Evolutionary conservation across 2,329 filamentous ascomycete species (phyloP).

Genomic region (Graphilbum fragrans): DNA sequence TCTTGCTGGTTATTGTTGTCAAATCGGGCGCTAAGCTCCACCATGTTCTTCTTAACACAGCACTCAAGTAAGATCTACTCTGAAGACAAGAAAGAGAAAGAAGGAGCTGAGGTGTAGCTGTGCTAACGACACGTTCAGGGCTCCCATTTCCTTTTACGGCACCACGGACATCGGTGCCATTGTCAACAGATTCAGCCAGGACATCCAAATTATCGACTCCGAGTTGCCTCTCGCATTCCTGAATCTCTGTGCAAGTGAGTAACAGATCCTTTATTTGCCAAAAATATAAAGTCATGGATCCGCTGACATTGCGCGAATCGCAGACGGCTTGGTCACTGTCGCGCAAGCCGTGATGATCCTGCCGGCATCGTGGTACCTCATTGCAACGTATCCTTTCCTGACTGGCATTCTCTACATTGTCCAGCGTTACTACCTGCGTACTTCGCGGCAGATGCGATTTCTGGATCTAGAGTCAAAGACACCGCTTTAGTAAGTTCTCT

Average conservation of each 20-base stretch:
- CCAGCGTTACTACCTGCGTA: conserved; percentile 36
- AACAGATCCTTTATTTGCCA: neutral
- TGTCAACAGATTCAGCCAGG: conserved; percentile 26
- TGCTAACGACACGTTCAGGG: neutral
- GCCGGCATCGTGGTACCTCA: too few relatives aligned
- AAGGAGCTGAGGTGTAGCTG: neutral
- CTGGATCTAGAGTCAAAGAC: conserved; percentile 38
- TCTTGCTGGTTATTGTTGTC: too few relatives aligned
- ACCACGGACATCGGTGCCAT: conserved; percentile 21
- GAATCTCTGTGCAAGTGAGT: neutral
- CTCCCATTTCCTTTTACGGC: conserved; percentile 18
- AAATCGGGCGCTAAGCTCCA: too few relatives aligned
- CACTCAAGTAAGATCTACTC: too few relatives aligned
- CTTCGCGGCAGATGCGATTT: conserved; percentile 36
- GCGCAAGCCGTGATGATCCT: too few relatives aligned
- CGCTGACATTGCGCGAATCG: too few relatives aligned
- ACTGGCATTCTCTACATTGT: conserved; percentile 14
- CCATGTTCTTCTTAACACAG: too few relatives aligned
- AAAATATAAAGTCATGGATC: too few relatives aligned
- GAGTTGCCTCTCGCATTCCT: conserved; percentile 5
- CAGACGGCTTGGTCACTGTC: too few relatives aligned
- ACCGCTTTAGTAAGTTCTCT: conserved; percentile 22
- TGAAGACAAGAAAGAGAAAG: too few relatives aligned
- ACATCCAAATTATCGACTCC: conserved; percentile 23
- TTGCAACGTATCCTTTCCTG: too few relatives aligned